Conservation (phyloP, 768 basidiomycete species). For the Xerocomus spinulosus region DNA sequence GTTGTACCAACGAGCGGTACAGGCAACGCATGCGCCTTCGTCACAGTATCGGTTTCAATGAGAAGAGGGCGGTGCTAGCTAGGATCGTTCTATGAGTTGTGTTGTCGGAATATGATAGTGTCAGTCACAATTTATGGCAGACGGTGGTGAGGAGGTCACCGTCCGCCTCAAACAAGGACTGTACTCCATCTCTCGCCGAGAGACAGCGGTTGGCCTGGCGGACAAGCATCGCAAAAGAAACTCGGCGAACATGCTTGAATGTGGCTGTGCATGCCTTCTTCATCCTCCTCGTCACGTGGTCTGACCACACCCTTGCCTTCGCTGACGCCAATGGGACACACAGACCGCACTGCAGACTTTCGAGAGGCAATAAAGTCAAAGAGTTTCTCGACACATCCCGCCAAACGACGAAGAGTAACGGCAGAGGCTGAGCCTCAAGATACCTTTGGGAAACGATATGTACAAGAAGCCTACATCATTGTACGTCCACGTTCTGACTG, state of each 20-base stretch:
- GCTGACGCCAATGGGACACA: conserved; percentile 46
- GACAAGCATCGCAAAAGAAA: conserved; percentile 14
- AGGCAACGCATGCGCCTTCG: conserved; percentile 45
- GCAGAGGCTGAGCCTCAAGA: conserved; percentile 36
- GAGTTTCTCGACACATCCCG: conserved; percentile 37
- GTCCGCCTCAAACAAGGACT: conserved; percentile 75
- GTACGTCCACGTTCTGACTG: conserved; percentile 32
- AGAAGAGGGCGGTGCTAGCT: conserved; percentile 8
- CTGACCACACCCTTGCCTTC: neutral
- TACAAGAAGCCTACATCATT: conserved; percentile 72
- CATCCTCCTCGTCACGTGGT: conserved; percentile 22
- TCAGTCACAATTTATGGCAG: conserved; percentile 57
- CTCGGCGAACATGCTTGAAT: conserved; percentile 18
- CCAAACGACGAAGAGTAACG: conserved; percentile 47
- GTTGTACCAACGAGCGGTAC: conserved; percentile 55
- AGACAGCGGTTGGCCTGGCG: conserved; percentile 14
- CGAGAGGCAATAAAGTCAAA: conserved; percentile 46
- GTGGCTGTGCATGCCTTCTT: neutral
- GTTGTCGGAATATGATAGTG: conserved; percentile 15
- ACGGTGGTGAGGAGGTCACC: conserved; percentile 45
- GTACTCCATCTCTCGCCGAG: conserved; percentile 33
- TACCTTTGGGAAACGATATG: conserved; percentile 58
- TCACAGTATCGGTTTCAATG: conserved; percentile 20
- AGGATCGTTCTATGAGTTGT: conserved; percentile 18
- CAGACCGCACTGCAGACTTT: conserved; percentile 62